Conservation (phyloP, 257 asterid genomes). For the Coffea eugenioides region DNA sequence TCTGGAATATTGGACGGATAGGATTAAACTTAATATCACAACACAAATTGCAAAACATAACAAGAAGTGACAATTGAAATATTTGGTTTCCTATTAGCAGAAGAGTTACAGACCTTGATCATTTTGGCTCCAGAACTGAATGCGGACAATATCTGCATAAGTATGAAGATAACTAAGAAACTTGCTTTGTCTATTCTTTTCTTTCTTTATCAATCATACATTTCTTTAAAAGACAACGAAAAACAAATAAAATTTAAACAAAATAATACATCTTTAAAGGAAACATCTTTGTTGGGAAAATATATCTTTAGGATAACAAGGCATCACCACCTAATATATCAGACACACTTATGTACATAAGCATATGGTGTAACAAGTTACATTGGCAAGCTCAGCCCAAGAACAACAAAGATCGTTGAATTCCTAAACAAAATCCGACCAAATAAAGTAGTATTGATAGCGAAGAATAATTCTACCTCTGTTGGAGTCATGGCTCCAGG, state of each 20-base stretch:
- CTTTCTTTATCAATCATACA: too few relatives aligned
- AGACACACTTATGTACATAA: too few relatives aligned
- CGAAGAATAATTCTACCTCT: constrained; percentile 40
- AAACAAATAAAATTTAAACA: background rate
- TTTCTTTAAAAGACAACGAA: too few relatives aligned
- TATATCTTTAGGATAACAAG: background rate
- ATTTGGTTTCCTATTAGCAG: background rate
- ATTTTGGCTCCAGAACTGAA: constrained; percentile 67
- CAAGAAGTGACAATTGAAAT: background rate
- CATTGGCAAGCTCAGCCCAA: too few relatives aligned
- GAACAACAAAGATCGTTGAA: background rate
- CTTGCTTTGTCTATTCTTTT: background rate
- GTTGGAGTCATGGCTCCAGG: constrained; percentile 92
- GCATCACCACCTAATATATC: background rate
- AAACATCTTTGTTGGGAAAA: background rate
- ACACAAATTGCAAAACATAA: background rate
- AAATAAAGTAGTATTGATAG: background rate
- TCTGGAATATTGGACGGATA: background rate
- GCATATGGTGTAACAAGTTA: too few relatives aligned
- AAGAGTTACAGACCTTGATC: constrained; percentile 50
- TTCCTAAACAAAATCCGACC: background rate
- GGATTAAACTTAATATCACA: background rate
- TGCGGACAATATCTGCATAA: constrained; percentile 65
- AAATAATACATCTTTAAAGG: background rate
- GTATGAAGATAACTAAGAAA: constrained; percentile 10